Evolutionary conservation across 1,284 basidiomycete genomes (phyloP).

Genomic region (Pyrrhoderma noxium): DNA sequence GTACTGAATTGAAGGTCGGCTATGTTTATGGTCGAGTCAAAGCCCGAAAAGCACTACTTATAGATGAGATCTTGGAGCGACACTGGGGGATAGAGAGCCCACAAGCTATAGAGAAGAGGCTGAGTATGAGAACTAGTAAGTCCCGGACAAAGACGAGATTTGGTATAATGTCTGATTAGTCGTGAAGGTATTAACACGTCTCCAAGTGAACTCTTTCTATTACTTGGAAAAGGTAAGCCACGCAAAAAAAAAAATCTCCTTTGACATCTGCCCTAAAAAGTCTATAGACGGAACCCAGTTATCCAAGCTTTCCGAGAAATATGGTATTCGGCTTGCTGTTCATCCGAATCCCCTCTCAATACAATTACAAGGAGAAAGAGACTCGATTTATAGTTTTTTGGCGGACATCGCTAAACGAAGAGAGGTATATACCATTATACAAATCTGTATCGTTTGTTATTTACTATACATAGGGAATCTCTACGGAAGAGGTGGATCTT

Average conservation of each 20-base stretch:
- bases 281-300: constrained; percentile 65
- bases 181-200: constrained; percentile 31
- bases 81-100: constrained; percentile 63
- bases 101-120: constrained; percentile 34
- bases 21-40: constrained; percentile 26
- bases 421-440: constrained; percentile 31
- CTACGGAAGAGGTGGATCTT: constrained; percentile 40
- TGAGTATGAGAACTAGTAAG: no score
- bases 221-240: constrained; percentile 59
- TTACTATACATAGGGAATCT: constrained; percentile 36
- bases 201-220: constrained; percentile 55
- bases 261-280: no score
- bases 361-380: constrained; percentile 49
- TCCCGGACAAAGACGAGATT: no score
- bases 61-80: constrained; percentile 52
- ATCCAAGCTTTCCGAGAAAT: constrained; percentile 47
- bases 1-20: constrained; percentile 38
- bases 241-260: not conserved
- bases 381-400: constrained; percentile 37
- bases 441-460: constrained; percentile 4
- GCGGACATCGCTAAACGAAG: constrained; percentile 42
- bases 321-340: constrained; percentile 55
- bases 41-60: constrained; percentile 41
- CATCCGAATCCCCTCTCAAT: constrained; percentile 48
- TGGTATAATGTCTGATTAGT: no score